A percentile compares a stretch with the other conserved stretches of the same genome.
Conservation (phyloP, 1,284 basidiomycete genomes). For the Malassezia slooffiae region DNA sequence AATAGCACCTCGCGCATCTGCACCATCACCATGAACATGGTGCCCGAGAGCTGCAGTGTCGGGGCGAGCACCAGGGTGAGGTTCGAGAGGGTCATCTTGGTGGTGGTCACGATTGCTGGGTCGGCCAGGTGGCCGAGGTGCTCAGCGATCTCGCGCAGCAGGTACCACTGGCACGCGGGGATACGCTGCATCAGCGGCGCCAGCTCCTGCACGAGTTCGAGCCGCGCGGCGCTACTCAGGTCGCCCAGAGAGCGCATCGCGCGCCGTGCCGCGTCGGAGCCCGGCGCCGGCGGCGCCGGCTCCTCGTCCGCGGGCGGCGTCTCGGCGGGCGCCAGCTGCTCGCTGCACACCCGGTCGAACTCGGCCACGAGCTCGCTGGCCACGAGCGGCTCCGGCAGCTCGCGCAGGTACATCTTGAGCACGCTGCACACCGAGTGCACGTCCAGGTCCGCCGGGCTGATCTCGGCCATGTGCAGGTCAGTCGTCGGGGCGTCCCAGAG, state of each 20-base stretch:
- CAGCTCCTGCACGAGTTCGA: constrained; percentile 9
- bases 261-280: too few relatives aligned
- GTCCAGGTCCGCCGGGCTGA: constrained; percentile 39
- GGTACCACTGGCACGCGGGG: constrained; percentile 35
- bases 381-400: constrained; percentile 31
- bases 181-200: constrained; percentile 20
- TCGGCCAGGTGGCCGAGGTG: constrained; percentile 26
- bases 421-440: constrained; percentile 42
- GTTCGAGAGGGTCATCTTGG: constrained; percentile 42
- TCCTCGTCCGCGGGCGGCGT: background rate
- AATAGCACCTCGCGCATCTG: constrained; percentile 23
- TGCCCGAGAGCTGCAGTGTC: constrained; percentile 30
- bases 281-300: constrained; percentile 5
- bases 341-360: constrained; percentile 18
- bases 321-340: background rate
- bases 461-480: constrained; percentile 28
- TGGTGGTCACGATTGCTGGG: constrained; percentile 19
- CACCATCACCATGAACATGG: constrained; percentile 30
- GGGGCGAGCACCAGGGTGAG: constrained; percentile 38
- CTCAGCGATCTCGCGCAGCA: constrained; percentile 32
- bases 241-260: too few relatives aligned
- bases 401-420: constrained; percentile 39
- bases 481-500: constrained; percentile 23
- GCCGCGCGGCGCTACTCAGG: too few relatives aligned
- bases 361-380: constrained; percentile 9